Percentiles rank a stretch among this genome's conserved stretches.
Conservation (phyloP, 805 yeast genomes). For the Yarrowia phangngaensis region DNA sequence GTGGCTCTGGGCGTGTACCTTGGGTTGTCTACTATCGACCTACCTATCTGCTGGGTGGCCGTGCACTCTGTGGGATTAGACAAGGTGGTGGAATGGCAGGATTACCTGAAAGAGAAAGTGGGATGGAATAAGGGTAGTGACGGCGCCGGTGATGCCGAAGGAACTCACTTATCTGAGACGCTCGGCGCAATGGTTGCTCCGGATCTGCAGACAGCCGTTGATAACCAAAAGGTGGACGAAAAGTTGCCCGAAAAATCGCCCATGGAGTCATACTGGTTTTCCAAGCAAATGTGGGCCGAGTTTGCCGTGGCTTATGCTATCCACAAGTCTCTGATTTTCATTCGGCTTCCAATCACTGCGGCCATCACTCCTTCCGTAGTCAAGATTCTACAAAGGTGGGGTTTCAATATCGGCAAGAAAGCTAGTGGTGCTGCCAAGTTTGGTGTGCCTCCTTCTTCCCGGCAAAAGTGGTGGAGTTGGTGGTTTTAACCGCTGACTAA, state of each 20-base stretch:
- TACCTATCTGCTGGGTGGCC: slow-evolving; percentile 74
- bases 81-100: slow-evolving; percentile 62
- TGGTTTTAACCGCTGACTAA: slow-evolving; percentile 10
- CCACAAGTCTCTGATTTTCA: slow-evolving; percentile 79
- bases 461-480: slow-evolving; percentile 48
- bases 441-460: slow-evolving; percentile 51
- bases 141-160: no score
- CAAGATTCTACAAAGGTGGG: slow-evolving; percentile 61
- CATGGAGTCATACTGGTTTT: slow-evolving; percentile 29
- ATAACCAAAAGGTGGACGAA: slow-evolving; percentile 21
- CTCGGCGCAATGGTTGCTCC: slow-evolving; percentile 21
- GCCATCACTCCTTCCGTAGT: slow-evolving; percentile 85
- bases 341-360: slow-evolving; percentile 86
- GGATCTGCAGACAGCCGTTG: slow-evolving; percentile 28
- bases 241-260: slow-evolving; percentile 25
- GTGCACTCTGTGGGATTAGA: slow-evolving; percentile 91
- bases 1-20: slow-evolving; percentile 84
- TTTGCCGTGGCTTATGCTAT: slow-evolving; percentile 87
- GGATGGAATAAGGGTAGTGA: slow-evolving; percentile 48
- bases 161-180: slow-evolving; percentile 27
- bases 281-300: slow-evolving; percentile 60
- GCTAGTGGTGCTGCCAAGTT: slow-evolving; percentile 42
- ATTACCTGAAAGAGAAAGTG: slow-evolving; percentile 53
- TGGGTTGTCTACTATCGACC: slow-evolving; percentile 66
- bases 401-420: slow-evolving; percentile 64